Base-by-base conservation (phyloP, 306 rosid genomes). In the Vigna mungo region DNA sequence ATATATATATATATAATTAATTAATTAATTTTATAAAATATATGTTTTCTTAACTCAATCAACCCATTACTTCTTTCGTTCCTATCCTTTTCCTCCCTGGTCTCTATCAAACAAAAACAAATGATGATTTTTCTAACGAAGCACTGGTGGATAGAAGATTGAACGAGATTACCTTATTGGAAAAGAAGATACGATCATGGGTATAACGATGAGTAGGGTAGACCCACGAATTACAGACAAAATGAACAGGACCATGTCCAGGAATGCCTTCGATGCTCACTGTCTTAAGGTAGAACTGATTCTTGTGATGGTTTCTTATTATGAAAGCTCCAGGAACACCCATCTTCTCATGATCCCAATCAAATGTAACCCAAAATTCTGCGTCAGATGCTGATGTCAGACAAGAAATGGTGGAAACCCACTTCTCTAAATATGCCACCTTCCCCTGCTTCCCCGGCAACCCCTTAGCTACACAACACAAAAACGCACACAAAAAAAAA, bases 171-270 rank as follows among this genome's bases (percentile, higher is more conserved):
- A 92, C 99, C 92, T 86, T 86, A 63, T 90, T 95, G 4, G 97
- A 49, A 82, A 95, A 95, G 87, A 95, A 95, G 7, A 92, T 75
- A 9, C 99, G 92, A 9, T 87, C 71, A 5, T 85, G 75, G 30
- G 81, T 83, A 83, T 92, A 95, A 25, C 91, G 92, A 74, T 85
- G 85, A 52, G 89, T 69, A 3, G 99, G 99, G 81, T 95, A 95
- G 44, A 95, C 90, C 99, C 99, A 95, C n/a, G 97, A 95, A 70
- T 92, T 89, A 82, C 99, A 95, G 37, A 88, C 87, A 23, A 95
- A 95, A 87, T 82, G 84, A 0, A 88, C 75, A 37, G 66, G 79
- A 48, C 86, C 97, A 46, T 88, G 89, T 1, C 87, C 92, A 1
- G 92, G 93, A 76, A 95, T 79, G 53, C 84, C 92, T 17, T 92